A percentile compares a stretch with the other conserved stretches of the same genome.
Evolutionary conservation across 2,329 filamentous ascomycete genomes (phyloP).

Genomic region (Coniella lustricola): DNA sequence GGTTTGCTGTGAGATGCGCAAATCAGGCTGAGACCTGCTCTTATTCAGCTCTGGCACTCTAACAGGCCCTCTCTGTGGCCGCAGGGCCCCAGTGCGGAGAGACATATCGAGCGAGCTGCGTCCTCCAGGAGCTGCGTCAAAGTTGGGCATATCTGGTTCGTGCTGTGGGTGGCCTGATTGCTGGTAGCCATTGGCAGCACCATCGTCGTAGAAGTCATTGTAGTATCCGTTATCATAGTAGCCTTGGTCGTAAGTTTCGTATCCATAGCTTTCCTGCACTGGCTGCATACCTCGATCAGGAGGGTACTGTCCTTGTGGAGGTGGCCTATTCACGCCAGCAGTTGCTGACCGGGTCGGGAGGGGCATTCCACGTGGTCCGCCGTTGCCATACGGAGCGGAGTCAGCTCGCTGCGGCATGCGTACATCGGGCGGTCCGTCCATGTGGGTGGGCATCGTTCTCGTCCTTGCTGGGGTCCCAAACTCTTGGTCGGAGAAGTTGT

Average conservation of each 20-base stretch:
- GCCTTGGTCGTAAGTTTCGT: slow-evolving; percentile 24
- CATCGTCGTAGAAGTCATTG: slow-evolving; percentile 45
- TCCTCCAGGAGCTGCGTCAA: slow-evolving; percentile 32
- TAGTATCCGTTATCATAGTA: slow-evolving; percentile 35
- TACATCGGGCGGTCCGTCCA: slow-evolving; percentile 29
- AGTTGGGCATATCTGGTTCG: slow-evolving; percentile 34
- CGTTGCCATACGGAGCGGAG: slow-evolving; percentile 39
- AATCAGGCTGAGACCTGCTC: slow-evolving; percentile 61
- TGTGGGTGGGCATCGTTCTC: slow-evolving; percentile 53
- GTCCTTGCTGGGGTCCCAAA: slow-evolving; percentile 50
- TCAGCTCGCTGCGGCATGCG: slow-evolving; percentile 33
- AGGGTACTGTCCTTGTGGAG: slow-evolving; percentile 46
- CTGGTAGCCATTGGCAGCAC: slow-evolving; percentile 24
- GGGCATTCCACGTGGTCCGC: slow-evolving; percentile 35
- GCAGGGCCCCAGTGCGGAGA: slow-evolving; percentile 30
- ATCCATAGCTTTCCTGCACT: slow-evolving; percentile 22
- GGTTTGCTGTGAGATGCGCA: slow-evolving; percentile 57
- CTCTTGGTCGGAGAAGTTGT: slow-evolving; percentile 31
- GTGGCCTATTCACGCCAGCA: slow-evolving; percentile 43
- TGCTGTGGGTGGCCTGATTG: slow-evolving; percentile 21
- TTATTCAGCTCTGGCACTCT: slow-evolving; percentile 48
- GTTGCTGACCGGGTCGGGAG: slow-evolving; percentile 48
- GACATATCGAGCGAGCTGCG: slow-evolving; percentile 42
- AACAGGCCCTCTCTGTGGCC: slow-evolving; percentile 43
- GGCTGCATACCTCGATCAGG: slow-evolving; percentile 34